Percentiles rank a stretch among this genome's conserved stretches.
These are phyloP conservation scores for Podila epigama DNA, from an alignment of 192 early-diverging fungal species.

Conservation along the genomic window DNA sequence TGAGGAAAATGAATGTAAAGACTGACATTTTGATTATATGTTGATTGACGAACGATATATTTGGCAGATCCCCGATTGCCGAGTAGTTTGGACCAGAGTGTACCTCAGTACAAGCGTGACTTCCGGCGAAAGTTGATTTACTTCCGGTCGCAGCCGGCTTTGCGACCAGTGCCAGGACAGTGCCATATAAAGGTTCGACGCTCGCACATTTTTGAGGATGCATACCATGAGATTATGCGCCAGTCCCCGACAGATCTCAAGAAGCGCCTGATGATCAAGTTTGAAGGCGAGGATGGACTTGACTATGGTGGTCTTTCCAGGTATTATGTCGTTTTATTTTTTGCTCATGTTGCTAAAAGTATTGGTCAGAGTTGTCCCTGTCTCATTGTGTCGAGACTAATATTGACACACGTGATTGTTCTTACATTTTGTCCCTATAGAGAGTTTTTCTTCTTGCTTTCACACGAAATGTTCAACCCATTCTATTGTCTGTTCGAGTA, in stretches of 20 bases:
- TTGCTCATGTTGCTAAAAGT: neutral
- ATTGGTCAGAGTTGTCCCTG: neutral
- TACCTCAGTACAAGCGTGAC: constrained; percentile 99
- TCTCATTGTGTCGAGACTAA: neutral
- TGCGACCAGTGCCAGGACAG: constrained; percentile 89
- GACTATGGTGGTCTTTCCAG: constrained; percentile 98
- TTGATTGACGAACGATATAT: neutral
- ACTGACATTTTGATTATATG: neutral
- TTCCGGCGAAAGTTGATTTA: constrained; percentile 98
- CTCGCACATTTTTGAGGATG: constrained; percentile 92
- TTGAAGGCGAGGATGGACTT: constrained; percentile 97
- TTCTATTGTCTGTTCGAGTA: constrained; percentile 96
- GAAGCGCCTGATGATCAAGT: constrained; percentile 98
- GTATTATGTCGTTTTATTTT: constrained; percentile 26
- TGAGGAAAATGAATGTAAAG: too few relatives aligned
- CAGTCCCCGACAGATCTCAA: constrained; percentile 89
- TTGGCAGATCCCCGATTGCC: constrained; percentile 73
- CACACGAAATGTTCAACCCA: constrained; percentile 99
- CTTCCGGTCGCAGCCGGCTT: constrained; percentile 91
- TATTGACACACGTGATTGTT: neutral
- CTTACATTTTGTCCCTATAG: constrained; percentile 37
- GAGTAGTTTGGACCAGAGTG: constrained; percentile 84
- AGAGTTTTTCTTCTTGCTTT: constrained; percentile 98
- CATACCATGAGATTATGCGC: constrained; percentile 96
- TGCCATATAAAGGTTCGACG: constrained; percentile 94